phyloP scores from a whole-genome alignment of 1,284 basidiomycete genomes.

The Cerrena zonata region DNA sequence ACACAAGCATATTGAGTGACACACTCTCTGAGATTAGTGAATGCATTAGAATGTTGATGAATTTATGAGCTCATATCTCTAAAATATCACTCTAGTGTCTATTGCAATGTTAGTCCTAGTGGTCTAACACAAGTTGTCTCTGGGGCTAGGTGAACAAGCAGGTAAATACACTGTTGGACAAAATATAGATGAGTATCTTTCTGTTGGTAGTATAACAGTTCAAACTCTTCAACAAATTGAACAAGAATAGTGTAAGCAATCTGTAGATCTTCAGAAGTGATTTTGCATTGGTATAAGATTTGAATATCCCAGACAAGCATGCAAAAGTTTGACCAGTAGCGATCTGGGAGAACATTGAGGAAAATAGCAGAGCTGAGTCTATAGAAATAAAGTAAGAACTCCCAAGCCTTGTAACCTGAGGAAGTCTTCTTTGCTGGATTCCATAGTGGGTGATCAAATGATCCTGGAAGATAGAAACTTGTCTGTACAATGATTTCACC shows the following conservation, averaged over 20 bases:
- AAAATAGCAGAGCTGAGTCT: slow-evolving; percentile 19
- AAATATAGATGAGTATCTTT: slow-evolving; percentile 20
- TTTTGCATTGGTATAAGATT: slow-evolving; percentile 11
- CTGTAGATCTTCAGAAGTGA: slow-evolving; percentile 4
- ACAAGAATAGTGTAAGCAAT: slow-evolving; percentile 6
- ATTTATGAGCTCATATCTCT: slow-evolving; percentile 20
- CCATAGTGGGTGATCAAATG: slow-evolving; percentile 24
- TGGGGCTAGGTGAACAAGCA: slow-evolving; percentile 11
- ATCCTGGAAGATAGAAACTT: slow-evolving; percentile 20
- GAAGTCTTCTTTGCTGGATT: slow-evolving; percentile 27
- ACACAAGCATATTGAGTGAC: slow-evolving; percentile 26
- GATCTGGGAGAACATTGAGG: slow-evolving; percentile 6
- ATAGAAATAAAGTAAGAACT: slow-evolving; percentile 21
- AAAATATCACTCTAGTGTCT: slow-evolving; percentile 21
- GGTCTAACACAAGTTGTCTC: slow-evolving; percentile 17
- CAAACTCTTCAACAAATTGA: slow-evolving; percentile 16
- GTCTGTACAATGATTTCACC: slow-evolving; percentile 19
- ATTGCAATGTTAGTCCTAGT: slow-evolving; percentile 12
- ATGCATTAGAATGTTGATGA: slow-evolving; percentile 19
- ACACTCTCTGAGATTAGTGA: slow-evolving; percentile 18
- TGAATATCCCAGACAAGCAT: slow-evolving; percentile 16
- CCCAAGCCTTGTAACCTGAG: slow-evolving; percentile 29
- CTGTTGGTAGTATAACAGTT: slow-evolving; percentile 17
- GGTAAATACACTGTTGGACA: slow-evolving; percentile 18
- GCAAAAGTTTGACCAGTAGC: slow-evolving; percentile 20